Evolutionary conservation across 495 filamentous ascomycete genomes (phyloP).

Genomic region (Aspergillus indologenus): DNA sequence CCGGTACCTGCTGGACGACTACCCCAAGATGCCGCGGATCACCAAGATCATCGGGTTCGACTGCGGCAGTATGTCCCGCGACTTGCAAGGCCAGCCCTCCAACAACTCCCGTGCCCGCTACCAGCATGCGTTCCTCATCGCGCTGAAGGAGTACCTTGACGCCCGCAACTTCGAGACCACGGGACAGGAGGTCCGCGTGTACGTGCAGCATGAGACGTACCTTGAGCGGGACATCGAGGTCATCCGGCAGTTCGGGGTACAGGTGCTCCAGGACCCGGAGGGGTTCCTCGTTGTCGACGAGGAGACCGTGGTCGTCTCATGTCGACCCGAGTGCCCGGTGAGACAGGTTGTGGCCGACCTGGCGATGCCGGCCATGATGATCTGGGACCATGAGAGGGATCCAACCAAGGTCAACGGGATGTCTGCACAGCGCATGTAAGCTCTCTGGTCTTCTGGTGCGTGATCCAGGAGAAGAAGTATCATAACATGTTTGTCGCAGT

Average conservation of each 20-base stretch:
- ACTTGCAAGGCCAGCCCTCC: neutral
- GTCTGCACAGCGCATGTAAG: neutral
- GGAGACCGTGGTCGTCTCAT: slow-evolving; percentile 6
- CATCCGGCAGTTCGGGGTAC: neutral
- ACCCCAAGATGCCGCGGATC: neutral
- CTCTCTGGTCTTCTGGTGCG: neutral
- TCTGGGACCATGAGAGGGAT: slow-evolving; percentile 6
- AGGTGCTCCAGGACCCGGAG: slow-evolving; percentile 4
- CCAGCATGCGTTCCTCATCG: slow-evolving; percentile 9
- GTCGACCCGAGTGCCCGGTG: slow-evolving; percentile 7
- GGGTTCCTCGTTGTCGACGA: slow-evolving; percentile 9
- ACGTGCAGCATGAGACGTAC: slow-evolving; percentile 6
- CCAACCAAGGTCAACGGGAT: neutral
- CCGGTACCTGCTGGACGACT: neutral
- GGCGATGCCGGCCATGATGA: slow-evolving; percentile 1
- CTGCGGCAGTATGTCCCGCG: slow-evolving; percentile 4
- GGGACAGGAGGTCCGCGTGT: neutral
- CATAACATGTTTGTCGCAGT: neutral
- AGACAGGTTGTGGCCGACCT: slow-evolving; percentile 8
- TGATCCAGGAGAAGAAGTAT: neutral
- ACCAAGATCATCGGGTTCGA: slow-evolving; percentile 9
- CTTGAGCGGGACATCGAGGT: neutral
- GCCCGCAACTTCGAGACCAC: neutral
- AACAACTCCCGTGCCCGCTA: neutral
- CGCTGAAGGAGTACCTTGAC: neutral